phyloP scores from a whole-genome alignment of 345 rosid species.

The Bretschneidera sinensis region DNA sequence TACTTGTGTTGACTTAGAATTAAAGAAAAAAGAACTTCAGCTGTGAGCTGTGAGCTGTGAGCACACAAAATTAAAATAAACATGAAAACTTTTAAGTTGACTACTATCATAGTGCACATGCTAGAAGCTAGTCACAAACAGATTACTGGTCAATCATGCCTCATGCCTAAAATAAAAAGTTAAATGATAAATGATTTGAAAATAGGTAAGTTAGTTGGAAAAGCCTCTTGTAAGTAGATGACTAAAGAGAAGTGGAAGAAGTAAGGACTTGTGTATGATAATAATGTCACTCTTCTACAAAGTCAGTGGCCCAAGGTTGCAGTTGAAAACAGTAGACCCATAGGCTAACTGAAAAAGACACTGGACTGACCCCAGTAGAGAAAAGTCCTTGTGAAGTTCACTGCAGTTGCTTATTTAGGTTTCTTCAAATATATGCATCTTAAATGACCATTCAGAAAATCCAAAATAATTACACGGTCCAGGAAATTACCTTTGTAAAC shows the following conservation, averaged over 20 bases:
- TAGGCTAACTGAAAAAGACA: neutral
- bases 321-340: too few relatives aligned
- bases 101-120: too few relatives aligned
- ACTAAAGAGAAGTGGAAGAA: neutral
- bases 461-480: neutral
- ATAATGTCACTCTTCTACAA: too few relatives aligned
- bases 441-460: constrained; percentile 1
- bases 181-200: neutral
- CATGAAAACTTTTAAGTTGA: neutral
- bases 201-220: too few relatives aligned
- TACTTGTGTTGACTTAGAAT: neutral
- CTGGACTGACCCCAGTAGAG: too few relatives aligned
- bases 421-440: constrained; percentile 7
- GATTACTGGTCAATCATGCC: neutral
- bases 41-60: neutral
- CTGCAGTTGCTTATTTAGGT: neutral
- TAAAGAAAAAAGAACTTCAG: neutral
- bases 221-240: neutral
- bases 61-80: neutral
- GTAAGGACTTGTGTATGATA: neutral
- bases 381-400: neutral
- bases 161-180: too few relatives aligned
- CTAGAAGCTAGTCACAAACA: neutral
- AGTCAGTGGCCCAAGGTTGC: too few relatives aligned
- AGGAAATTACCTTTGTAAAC: constrained; percentile 58